Base-by-base conservation (phyloP, 1,139 yeast species). In the Suhomyces bokatorum region DNA sequence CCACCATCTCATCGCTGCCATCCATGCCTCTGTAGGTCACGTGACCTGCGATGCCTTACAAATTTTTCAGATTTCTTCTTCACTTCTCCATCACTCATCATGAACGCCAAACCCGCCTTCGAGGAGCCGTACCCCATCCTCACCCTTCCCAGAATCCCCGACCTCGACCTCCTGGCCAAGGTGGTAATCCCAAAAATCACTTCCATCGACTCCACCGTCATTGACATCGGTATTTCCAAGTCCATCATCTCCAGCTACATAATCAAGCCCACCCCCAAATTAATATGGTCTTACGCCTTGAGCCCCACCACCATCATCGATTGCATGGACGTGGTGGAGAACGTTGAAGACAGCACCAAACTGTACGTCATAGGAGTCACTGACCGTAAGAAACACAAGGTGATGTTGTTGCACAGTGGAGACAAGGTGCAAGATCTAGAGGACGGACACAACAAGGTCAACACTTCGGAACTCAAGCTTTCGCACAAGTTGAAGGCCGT, bases 241-340 rank as follows among this genome's bases (percentile, higher is more conserved):
- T 85, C 95, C 36, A 81, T 86, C 44, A 73, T 90, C 42, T 81
- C 88, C 15, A 80, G 84, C 46, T 86, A 84, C 59, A 70, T 86
- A 29, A 75, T 87, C 42, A 81, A 80, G 55, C 97, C 97, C 31
- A 81, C 95, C 11, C 96, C 96, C 12, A 85, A 81, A 57, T 69
- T 87, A 54, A 69, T 81, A 35, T 86, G 93, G 86, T 81, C 89
- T 0, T 77, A 79, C 57, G 80, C 93, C 5, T 71, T 87, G 33
- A 78, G 89, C 4, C 93, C 93, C 5, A 73, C 78, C 11, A 72
- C 80, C 24, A 51, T 66, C 0, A 76, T 85, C 17, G 70, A 70
- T 46, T 68, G 74, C 47, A 63, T 75, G 64, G 78, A 67, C 45
- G 72, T 72, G 27, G 54, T 54, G 34, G 69, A 63, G 34, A 56